Base-by-base conservation (phyloP, 2,329 filamentous ascomycete genomes). In the Colletotrichum viniferum region DNA sequence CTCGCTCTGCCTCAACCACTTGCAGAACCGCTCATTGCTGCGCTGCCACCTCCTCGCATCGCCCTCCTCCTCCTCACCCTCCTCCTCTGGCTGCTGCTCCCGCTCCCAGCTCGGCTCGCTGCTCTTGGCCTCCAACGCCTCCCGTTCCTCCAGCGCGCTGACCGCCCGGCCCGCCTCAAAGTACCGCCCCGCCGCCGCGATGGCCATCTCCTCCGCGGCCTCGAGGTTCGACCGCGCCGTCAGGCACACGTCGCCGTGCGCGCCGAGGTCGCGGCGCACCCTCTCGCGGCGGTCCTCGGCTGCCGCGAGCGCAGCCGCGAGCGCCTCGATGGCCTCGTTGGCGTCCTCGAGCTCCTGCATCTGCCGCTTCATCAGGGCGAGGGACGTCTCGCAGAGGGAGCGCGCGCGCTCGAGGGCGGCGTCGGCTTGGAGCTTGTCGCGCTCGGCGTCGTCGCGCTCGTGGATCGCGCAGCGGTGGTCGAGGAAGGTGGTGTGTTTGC, bases 271-370 rank as follows among this genome's bases (percentile, higher is more conserved):
- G 2, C 73, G 26, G 7, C 73, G 69, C 2, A 75, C 16, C 32
- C 73, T 55, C 38, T 75, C 73, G 16, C 73, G 58, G 8, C 73
- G 69, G 16, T 73, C 73, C 38, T 75, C 73, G 1, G 73, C 69
- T 5, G 73, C 73, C 4, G 73, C 55, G 21, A 75, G 56, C 2
- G 73, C 62, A 2, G 26, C 24, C 5, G 62, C 16, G 4, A 75
- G 73, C 10, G 69, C 14, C 9, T 68, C 73, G 56, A 75, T 73
- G 63, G 73, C 56, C 14, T 38, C 58, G 63, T 75, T 75, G 63
- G 69, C 69, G 63, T 75, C 69, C 69, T 75, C 73, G 63, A 75
- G 63, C 69, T 75, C 73, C 62, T 73, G 69, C 69, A 75, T 75
- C 34, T 75, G 73, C n/a, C 73, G 62, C 73, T 73, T 75, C 73